Base-by-base conservation (phyloP, 148 eudicot genomes). In the Fagopyrum tataricum region DNA sequence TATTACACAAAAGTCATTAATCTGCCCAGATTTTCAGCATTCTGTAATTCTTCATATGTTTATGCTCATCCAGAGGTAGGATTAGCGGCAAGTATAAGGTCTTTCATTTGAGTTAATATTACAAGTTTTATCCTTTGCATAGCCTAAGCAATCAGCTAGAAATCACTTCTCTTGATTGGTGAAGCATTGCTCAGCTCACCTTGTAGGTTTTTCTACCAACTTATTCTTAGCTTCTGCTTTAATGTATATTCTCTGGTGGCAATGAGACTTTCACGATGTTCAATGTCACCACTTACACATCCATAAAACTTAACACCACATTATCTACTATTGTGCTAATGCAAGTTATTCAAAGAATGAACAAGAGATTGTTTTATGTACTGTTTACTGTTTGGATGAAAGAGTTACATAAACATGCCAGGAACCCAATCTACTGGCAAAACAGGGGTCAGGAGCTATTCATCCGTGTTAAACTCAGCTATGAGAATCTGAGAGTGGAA, bases 371-470 rank as follows among this genome's bases (percentile, higher is more conserved):
- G n/a, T n/a, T n/a, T n/a, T n/a, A n/a, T n/a, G n/a, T n/a, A n/a
- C n/a, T n/a, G n/a, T n/a, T n/a, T n/a, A n/a, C n/a, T n/a, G n/a
- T n/a, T n/a, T 81, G 84, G 84, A 74, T 12, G 71, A 78, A 81
- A 55, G 84, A 77, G n/a, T 67, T 81, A 39, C 3, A 5, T 23
- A 52, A 18, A 10, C 5, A 17, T 5, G 51, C 24, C 18, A n/a
- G n/a, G 9, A 17, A 42, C 5, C 44, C 44, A 8, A 17, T 42
- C 11, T 40, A 31, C 64, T 39, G 39, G 4, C 26, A 44, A 41
- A 8, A n/a, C 72, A 41, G 21, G 11, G 72, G 42, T 67, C 71
- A 39, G 20, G 44, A 67, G 71, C 46, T 67, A 18, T 14, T 68
- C 15, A 43, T 40, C 48, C 24, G 4, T 0, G 15, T 40, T 6